Base-by-base conservation (phyloP, 2,329 filamentous ascomycete species). In the Fonsecaea erecta region DNA sequence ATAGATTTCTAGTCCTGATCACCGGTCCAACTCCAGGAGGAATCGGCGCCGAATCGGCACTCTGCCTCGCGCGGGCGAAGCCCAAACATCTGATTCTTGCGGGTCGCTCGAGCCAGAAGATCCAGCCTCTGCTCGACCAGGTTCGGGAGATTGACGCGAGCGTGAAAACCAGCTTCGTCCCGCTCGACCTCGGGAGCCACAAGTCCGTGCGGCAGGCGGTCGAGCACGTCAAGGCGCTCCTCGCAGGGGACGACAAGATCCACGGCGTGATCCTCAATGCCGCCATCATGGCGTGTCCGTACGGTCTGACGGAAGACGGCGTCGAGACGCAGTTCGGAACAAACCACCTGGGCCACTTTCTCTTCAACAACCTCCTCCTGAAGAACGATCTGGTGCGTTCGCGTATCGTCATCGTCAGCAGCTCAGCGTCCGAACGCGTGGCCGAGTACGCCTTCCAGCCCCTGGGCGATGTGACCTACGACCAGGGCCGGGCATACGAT, bases 241-340 rank as follows among this genome's bases (percentile, higher is more conserved):
- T 65, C 1, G 53, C 7, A 6, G 64, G 37, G 32, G 58, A 57
- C 56, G 58, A 57, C 56, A 62, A 68, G 46, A 76, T 82, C 51
- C 78, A 81, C 68, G 73, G 81, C 1, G 68, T 81, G 2, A 76
- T 82, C 63, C 79, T 81, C 70, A 82, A 79, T 64, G 78, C 80
- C 11, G 80, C 77, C 1, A 72, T 81, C 35, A 80, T 80, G 76
- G 75, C 71, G 0, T 68, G 72, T 3, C 77, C 75, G 57, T 59
- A 68, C 43, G 52, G 35, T 2, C 57, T 69, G 2, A 63, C 65
- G 1, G 57, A 30, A 21, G 76, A 81, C 30, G 77, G 76, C 9
- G 71, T 78, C 48, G 80, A 82, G 68, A 71, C 69, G 2, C 78
- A 78, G 21, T 76, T 80, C 18, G 74, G 71, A 2, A 77, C 72